Evolutionary conservation across 2,329 filamentous ascomycete genomes (phyloP).

Genomic region (Atkinsonella hypoxylon): DNA sequence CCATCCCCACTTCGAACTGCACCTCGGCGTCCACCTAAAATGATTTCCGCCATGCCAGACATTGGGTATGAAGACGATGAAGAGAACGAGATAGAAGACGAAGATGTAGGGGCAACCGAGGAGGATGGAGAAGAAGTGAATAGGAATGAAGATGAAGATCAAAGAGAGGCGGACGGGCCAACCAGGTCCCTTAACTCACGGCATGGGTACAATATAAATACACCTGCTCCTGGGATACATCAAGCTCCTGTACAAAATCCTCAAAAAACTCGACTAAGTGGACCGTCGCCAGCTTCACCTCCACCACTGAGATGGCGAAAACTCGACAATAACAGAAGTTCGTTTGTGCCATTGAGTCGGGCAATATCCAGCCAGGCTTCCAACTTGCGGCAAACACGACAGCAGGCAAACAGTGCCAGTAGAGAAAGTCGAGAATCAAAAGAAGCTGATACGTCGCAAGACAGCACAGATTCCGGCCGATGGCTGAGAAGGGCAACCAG

Average conservation of each 20-base stretch:
- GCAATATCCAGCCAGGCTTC: neutral
- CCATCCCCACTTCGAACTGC: slow-evolving; percentile 4
- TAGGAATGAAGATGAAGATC: slow-evolving; percentile 6
- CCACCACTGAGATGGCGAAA: neutral
- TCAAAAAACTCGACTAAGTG: slow-evolving; percentile 1
- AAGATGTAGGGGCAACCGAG: neutral
- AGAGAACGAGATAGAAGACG: neutral
- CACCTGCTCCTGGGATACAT: slow-evolving; percentile 9
- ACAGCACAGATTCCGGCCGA: slow-evolving; percentile 6
- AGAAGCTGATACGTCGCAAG: slow-evolving; percentile 1
- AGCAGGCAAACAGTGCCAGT: neutral
- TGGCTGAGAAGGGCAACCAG: slow-evolving; percentile 6
- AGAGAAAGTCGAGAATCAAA: neutral
- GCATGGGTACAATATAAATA: slow-evolving; percentile 9
- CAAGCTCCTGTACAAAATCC: neutral
- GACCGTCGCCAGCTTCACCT: neutral
- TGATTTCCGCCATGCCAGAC: neutral
- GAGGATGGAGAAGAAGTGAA: slow-evolving; percentile 3
- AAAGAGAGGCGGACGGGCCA: slow-evolving; percentile 1
- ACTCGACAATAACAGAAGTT: neutral
- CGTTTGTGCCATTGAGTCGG: neutral
- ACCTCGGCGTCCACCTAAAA: slow-evolving; percentile 3
- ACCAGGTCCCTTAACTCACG: neutral
- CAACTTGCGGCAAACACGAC: neutral
- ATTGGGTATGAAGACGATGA: neutral